Base-by-base conservation (phyloP, 148 eudicot genomes). In the Nepenthes gracilis region DNA sequence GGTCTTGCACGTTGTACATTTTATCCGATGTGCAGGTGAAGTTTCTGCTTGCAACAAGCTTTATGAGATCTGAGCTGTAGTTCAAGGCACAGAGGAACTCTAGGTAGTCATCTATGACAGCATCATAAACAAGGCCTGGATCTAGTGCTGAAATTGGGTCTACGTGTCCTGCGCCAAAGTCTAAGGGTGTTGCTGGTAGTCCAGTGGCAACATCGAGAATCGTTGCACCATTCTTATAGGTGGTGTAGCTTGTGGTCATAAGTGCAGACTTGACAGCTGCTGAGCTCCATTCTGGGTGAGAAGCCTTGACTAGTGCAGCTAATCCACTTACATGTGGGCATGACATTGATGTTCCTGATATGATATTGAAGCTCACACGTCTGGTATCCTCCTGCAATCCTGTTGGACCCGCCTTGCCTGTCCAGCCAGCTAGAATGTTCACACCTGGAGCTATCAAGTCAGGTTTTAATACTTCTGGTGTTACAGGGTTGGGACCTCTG, bases 321-420 rank as follows among this genome's bases (percentile, higher is more conserved):
- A 90, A 59, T 37, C 97, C 97, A 34, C 88, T 86, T 47, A 86
- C 75, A 48, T 90, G 97, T 35, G 97, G 97, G 64, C 95, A 90
- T 7, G 95, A 82, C 97, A 90, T 90, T 0, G 97, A 90, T 35
- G 97, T 90, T n/a, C 97, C 97, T 0, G 97, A 90, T 43, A 85
- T 63, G 61, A 90, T 87, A 79, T 90, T 90, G 79, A 87, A 90
- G 64, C 62, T 76, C 57, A 82, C 90, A 36, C 68, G 76, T 48
- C 97, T 71, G 3, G 71, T 63, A 64, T 90, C 97, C 6, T 55
- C 69, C n/a, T 50, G 57, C 66, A 84, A 57, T 4, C 78, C 86
- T 0, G 81, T 78, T 2, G 97, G 97, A 2, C 91, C 91, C 6
- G 61, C 82, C 60, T 75, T 78, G 23, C 78, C 85, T 0, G 92